Conservation (phyloP, 305 asterid species). For the Fraxinus dipetala region DNA sequence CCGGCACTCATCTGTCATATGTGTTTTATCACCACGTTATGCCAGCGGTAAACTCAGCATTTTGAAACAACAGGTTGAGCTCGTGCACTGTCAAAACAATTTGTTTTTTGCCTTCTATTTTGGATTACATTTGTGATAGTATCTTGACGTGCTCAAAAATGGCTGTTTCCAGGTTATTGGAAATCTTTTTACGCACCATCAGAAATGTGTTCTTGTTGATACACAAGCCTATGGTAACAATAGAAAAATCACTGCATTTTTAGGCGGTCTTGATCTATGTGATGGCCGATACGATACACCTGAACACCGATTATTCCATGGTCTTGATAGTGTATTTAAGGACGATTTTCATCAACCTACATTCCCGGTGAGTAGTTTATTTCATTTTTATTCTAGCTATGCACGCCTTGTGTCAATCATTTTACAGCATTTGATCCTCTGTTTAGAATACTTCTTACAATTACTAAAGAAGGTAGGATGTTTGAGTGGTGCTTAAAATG, state of each 20-base stretch:
- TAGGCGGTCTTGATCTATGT: constrained; percentile 94
- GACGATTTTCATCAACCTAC: constrained; percentile 91
- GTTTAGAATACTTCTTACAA: background rate
- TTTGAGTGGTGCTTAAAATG: background rate
- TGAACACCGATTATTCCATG: constrained; percentile 69
- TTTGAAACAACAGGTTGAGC: constrained; percentile 71
- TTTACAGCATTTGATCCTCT: background rate
- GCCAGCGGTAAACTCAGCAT: constrained; percentile 80
- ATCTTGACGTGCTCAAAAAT: constrained; percentile 27
- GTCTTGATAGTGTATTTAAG: constrained; percentile 61
- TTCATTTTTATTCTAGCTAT: constrained; percentile 8
- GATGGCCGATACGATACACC: constrained; percentile 99
- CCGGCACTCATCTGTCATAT: constrained; percentile 76
- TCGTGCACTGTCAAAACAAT: constrained; percentile 8
- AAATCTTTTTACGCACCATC: constrained; percentile 81
- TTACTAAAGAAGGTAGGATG: background rate
- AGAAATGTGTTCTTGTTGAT: constrained; percentile 89
- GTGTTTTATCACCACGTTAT: constrained; percentile 84
- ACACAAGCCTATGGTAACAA: constrained; percentile 79
- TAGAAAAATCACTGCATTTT: constrained; percentile 76
- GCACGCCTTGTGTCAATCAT: background rate
- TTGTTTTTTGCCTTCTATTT: background rate
- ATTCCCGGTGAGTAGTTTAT: constrained; percentile 56
- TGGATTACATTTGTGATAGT: background rate
- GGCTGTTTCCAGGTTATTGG: constrained; percentile 69